A percentile compares a stretch with the other conserved stretches of the same genome.
These are phyloP conservation scores for Rhizopogon salebrosus DNA, from an alignment of 768 basidiomycete genomes.

Conservation along the genomic window DNA sequence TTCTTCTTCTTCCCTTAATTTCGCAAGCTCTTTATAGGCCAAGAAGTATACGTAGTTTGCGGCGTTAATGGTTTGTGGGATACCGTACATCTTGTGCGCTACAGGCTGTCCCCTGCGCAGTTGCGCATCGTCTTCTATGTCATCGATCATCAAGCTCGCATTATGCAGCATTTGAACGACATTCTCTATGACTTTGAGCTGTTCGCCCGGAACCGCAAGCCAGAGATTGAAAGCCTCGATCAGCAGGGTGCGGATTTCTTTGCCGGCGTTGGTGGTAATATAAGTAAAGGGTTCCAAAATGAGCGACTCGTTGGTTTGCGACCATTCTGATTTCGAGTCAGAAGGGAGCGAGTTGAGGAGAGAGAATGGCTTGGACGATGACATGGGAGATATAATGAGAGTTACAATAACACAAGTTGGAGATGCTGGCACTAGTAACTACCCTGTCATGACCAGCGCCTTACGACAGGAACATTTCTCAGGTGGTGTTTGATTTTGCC, in stretches of 20 bases:
- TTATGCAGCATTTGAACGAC: constrained; percentile 94
- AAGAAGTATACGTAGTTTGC: constrained; percentile 97
- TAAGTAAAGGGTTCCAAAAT: constrained; percentile 88
- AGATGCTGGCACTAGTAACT: no score
- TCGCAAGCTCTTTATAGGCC: constrained; percentile 74
- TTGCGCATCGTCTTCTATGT: constrained; percentile 90
- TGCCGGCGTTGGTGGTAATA: constrained; percentile 79
- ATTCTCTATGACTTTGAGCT: constrained; percentile 66
- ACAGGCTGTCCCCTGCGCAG: constrained; percentile 82
- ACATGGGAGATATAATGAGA: not conserved
- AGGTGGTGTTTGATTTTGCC: constrained; percentile 15
- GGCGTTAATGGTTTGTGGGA: constrained; percentile 95
- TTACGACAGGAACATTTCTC: constrained; percentile 11
- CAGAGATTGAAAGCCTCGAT: constrained; percentile 92
- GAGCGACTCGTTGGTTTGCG: constrained; percentile 31
- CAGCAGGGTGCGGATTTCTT: constrained; percentile 84
- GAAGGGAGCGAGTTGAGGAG: constrained; percentile 1
- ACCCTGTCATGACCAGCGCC: not conserved
- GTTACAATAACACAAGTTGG: no score
- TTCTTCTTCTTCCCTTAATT: constrained; percentile 7
- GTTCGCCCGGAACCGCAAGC: constrained; percentile 75
- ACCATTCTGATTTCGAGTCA: constrained; percentile 9
- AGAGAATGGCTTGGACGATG: not conserved
- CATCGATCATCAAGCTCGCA: constrained; percentile 92
- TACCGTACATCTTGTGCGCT: constrained; percentile 92